These are phyloP conservation scores for Nannochloris sp. DNA, from an alignment of 139 green algal species.

Conservation along the genomic window DNA sequence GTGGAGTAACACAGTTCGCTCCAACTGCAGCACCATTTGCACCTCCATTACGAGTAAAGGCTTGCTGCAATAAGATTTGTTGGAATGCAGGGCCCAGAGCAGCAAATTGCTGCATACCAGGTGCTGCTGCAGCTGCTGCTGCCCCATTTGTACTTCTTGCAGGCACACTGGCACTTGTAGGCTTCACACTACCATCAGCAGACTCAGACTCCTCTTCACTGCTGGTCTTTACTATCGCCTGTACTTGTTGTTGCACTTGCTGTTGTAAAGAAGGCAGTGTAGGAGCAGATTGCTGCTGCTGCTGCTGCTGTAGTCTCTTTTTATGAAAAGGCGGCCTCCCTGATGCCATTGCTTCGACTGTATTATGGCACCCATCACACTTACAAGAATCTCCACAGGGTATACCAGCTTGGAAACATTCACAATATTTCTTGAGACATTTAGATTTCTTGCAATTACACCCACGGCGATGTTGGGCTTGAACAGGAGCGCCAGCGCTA, in stretches of 20 bases:
- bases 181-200: not conserved
- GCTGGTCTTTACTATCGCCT: not conserved
- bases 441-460: constrained; percentile 51
- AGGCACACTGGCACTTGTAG: not conserved
- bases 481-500: not conserved
- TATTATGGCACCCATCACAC: constrained; percentile 70
- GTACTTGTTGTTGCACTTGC: not conserved
- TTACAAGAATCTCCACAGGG: constrained; percentile 81
- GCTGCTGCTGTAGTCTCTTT: not conserved
- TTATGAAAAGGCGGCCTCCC: not conserved
- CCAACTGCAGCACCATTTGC: not conserved
- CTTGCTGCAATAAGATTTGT: not conserved
- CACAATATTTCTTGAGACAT: constrained; percentile 98
- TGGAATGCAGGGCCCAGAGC: not conserved
- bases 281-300: not conserved
- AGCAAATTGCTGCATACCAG: not conserved
- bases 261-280: not conserved
- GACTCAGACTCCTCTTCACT: not conserved
- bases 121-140: not conserved
- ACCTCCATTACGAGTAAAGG: not conserved
- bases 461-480: constrained; percentile 57
- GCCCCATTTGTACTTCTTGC: not conserved
- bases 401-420: constrained; percentile 89
- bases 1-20: not conserved
- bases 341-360: not conserved